Percentiles rank a stretch among this genome's conserved stretches.
phyloP scores from a whole-genome alignment of 2,329 filamentous ascomycete species.

The Penicillium sp. region DNA sequence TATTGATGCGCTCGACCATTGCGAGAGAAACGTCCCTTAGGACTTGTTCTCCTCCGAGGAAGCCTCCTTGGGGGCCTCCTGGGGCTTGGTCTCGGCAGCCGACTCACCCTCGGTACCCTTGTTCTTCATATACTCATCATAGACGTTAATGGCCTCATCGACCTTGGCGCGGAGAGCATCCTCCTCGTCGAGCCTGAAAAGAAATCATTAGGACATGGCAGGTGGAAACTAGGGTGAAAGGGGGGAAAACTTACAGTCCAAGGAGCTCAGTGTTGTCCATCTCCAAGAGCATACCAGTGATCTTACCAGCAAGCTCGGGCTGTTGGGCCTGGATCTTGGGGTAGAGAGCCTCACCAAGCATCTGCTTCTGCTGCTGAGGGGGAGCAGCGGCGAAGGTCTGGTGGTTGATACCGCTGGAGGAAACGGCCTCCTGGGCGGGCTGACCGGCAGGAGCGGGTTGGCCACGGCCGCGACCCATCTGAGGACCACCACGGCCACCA shows the following conservation, averaged over 20 bases:
- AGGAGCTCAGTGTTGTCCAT: constrained; percentile 97
- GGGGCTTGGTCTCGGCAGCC: constrained; percentile 45
- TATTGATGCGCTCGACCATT: constrained; percentile 17
- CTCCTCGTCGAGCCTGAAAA: constrained; percentile 79
- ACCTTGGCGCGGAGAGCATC: constrained; percentile 90
- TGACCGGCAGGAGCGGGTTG: constrained; percentile 39
- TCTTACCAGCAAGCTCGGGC: constrained; percentile 95
- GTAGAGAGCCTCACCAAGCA: constrained; percentile 96
- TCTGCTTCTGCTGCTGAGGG: constrained; percentile 91
- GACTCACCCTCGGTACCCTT: constrained; percentile 55
- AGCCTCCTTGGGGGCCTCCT: constrained; percentile 46
- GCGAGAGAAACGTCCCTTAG: constrained; percentile 31
- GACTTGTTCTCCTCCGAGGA: constrained; percentile 43
- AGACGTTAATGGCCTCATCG: constrained; percentile 93
- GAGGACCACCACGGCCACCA: constrained; percentile 45
- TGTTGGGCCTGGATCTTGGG: constrained; percentile 96
- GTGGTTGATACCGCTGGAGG: constrained; percentile 48
- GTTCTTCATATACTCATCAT: constrained; percentile 97
- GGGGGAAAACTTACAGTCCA: constrained; percentile 73
- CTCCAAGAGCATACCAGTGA: constrained; percentile 98
- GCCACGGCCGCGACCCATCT: constrained; percentile 45
- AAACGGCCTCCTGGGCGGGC: constrained; percentile 35
- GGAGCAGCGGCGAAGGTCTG: constrained; percentile 53
- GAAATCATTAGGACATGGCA: constrained; percentile 16
- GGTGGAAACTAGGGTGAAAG: not conserved